Evolutionary conservation across 2,329 filamentous ascomycete genomes (phyloP), one percentile per base, ranked within the genome.

Genomic region (Colletotrichum simmondsii): DNA sequence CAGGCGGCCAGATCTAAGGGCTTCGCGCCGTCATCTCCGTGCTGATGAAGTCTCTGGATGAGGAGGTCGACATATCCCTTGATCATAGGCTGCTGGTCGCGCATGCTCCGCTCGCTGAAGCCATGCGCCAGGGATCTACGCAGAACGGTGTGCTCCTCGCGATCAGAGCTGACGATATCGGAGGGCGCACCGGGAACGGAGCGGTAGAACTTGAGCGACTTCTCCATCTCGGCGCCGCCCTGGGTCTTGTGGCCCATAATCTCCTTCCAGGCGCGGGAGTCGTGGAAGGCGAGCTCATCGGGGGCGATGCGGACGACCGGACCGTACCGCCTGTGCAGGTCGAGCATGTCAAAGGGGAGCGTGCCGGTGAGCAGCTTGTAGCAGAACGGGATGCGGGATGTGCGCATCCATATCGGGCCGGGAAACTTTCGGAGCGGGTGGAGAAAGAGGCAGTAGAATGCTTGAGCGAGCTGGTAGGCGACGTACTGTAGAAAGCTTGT

Each of bases 271-370:
- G 77, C 77, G 3, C 79, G 70, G 7, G 79, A 76, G 24, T 80
- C 77, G 56, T 79, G 82, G 75, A 86, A 88, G 2, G 85, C 83
- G 3, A 88, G 81, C 75, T 88, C 85, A 69, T 86, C 80, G 2
- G 87, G 86, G 4, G 81, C 81, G 54, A 87, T 78, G 11, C 87
- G 84, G 10, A 88, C 85, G 1, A 88, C 81, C 1, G 80, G 79
- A 5, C 87, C 87, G 74, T 86, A 86, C 53, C 78, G 73, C 6
- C 78, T 74, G 76, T 86, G 84, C 16, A 86, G 77, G 4, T 75
- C 75, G 35, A 77, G 76, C 61, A 81, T 71, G 65, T 79, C 76
- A 32, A 77, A 77, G 24, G 77, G 75, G 3, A 81, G 70, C 14
- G 75, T 77, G 28, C 81, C 80, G 4, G 73, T 67, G 19, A 75